Conservation (phyloP, 2,329 filamentous ascomycete genomes). For the Pseudopyrenochaeta lycopersici region DNA sequence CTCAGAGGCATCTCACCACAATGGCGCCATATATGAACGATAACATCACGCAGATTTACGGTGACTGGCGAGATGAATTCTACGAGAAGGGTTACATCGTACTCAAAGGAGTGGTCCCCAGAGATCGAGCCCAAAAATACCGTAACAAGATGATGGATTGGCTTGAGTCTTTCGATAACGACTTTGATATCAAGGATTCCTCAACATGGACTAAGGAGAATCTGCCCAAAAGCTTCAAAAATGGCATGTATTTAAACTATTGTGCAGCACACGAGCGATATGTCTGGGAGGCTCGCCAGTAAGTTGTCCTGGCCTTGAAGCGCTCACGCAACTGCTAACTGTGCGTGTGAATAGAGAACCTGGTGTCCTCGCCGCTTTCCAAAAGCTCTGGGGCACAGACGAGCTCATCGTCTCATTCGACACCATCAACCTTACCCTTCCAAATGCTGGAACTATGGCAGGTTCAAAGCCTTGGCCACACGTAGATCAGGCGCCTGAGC, state of each 20-base stretch:
- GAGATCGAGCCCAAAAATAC: slow-evolving; percentile 38
- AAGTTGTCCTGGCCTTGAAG: too few species aligned
- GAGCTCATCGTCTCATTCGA: slow-evolving; percentile 43
- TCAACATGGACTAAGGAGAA: slow-evolving; percentile 56
- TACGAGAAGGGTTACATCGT: slow-evolving; percentile 39
- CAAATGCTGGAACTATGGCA: slow-evolving; percentile 49
- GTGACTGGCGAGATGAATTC: slow-evolving; percentile 44
- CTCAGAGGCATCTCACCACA: too few species aligned
- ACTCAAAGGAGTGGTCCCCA: slow-evolving; percentile 31
- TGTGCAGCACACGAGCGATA: slow-evolving; percentile 54
- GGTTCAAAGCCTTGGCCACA: slow-evolving; percentile 52
- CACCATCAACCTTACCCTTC: slow-evolving; percentile 55
- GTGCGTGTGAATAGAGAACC: slow-evolving; percentile 39
- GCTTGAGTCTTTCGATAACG: slow-evolving; percentile 38
- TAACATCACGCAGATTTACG: slow-evolving; percentile 6
- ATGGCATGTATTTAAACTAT: slow-evolving; percentile 53
- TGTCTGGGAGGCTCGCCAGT: slow-evolving; percentile 53
- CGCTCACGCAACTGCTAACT: too few species aligned
- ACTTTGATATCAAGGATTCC: slow-evolving; percentile 41
- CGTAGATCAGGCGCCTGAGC: slow-evolving; percentile 54
- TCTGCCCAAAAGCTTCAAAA: slow-evolving; percentile 46
- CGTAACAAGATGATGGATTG: slow-evolving; percentile 41
- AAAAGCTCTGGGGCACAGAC: slow-evolving; percentile 52
- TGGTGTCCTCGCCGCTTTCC: slow-evolving; percentile 52
- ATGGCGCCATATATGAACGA: too few species aligned